Evolutionary conservation across 805 yeast species (phyloP).

Genomic region (Starmerella roubikii): DNA sequence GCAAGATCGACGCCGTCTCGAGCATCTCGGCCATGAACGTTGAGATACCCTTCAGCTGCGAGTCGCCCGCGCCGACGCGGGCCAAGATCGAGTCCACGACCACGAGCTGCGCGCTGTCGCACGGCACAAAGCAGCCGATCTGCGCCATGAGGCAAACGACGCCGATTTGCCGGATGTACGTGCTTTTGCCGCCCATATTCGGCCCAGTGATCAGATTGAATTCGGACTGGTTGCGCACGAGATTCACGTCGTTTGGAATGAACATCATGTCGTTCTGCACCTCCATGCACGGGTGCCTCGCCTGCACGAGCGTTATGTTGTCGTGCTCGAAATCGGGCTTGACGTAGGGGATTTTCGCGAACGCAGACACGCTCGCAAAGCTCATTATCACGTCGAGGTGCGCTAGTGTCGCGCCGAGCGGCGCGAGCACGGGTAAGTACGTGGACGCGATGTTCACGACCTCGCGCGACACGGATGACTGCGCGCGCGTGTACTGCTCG

Average conservation of each 20-base stretch:
- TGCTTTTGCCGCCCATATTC: conserved; percentile 80
- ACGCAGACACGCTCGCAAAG: conserved; percentile 72
- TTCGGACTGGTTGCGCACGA: conserved; percentile 44
- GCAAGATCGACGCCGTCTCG: conserved; percentile 78
- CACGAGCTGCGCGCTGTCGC: conserved; percentile 59
- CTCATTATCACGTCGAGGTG: conserved; percentile 71
- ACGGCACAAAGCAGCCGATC: conserved; percentile 69
- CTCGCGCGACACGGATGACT: conserved; percentile 65
- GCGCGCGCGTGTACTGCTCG: conserved; percentile 58
- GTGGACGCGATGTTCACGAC: conserved; percentile 70
- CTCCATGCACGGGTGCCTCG: conserved; percentile 92
- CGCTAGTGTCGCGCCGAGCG: conserved; percentile 49
- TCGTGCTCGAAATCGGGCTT: conserved; percentile 58
- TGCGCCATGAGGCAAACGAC: conserved; percentile 59
- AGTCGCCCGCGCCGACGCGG: conserved; percentile 98
- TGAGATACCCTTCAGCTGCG: conserved; percentile 91
- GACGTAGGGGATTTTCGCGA: conserved; percentile 70
- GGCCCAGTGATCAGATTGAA: conserved; percentile 82
- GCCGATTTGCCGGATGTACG: conserved; percentile 67
- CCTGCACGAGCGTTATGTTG: conserved; percentile 43
- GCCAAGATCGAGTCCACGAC: conserved; percentile 86
- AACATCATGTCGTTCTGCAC: conserved; percentile 82
- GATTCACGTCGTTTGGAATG: conserved; percentile 75
- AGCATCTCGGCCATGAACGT: conserved; percentile 96
- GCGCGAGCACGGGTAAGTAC: conserved; percentile 64